Percentiles rank a stretch among this genome's conserved stretches.
Conservation (phyloP, 1,284 basidiomycete species). For the Inonotus hispidus region DNA sequence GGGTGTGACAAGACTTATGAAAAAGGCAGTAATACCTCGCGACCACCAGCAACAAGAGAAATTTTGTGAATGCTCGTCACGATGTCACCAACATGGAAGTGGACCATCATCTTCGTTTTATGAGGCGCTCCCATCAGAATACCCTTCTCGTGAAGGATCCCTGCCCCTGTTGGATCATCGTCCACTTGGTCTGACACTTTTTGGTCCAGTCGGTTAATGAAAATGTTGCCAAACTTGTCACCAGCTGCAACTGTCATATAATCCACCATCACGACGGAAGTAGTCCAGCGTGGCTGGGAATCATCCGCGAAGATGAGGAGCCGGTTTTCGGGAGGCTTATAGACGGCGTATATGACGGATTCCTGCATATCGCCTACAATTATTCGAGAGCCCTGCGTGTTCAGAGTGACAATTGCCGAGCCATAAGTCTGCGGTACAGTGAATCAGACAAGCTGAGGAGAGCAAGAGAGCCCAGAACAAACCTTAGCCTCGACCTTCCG, state of each 20-base stretch:
- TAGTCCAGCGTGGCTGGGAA: slow-evolving; percentile 85
- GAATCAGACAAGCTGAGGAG: slow-evolving; percentile 6
- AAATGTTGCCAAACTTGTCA: slow-evolving; percentile 97
- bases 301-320: slow-evolving; percentile 96
- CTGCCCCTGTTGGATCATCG: slow-evolving; percentile 95
- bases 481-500: slow-evolving; percentile 98
- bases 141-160: slow-evolving; percentile 93
- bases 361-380: slow-evolving; percentile 97
- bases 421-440: slow-evolving; percentile 61
- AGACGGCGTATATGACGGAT: slow-evolving; percentile 85
- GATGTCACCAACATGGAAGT: slow-evolving; percentile 94
- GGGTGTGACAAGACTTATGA: too few species aligned
- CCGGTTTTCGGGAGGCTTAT: slow-evolving; percentile 93
- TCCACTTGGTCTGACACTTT: slow-evolving; percentile 89
- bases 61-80: slow-evolving; percentile 89
- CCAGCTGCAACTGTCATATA: slow-evolving; percentile 93
- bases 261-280: slow-evolving; percentile 87
- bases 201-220: slow-evolving; percentile 84
- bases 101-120: slow-evolving; percentile 84
- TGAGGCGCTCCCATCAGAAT: slow-evolving; percentile 94
- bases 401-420: slow-evolving; percentile 81
- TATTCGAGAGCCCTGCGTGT: slow-evolving; percentile 91
- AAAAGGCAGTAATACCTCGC: slow-evolving; percentile 90
- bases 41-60: slow-evolving; percentile 89
- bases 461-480: slow-evolving; percentile 23